Evolutionary conservation across 306 rosid species (phyloP).

Genomic region (Quercus mongolica): DNA sequence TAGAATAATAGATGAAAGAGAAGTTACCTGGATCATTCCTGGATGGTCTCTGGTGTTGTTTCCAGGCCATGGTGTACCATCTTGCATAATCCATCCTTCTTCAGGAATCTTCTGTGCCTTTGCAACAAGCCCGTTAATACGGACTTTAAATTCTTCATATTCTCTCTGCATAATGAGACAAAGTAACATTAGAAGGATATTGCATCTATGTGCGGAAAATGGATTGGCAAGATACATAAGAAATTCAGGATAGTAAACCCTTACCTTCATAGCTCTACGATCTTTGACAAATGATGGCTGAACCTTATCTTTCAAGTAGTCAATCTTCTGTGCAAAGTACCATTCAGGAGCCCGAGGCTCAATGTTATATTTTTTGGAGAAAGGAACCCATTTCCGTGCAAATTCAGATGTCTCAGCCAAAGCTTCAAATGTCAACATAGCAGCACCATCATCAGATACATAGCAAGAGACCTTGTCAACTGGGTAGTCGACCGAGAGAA

Average conservation of each 20-base stretch:
- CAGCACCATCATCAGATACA: constrained; percentile 96
- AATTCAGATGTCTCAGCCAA: constrained; percentile 91
- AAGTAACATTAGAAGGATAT: constrained; percentile 5
- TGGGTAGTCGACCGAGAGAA: constrained; percentile 95
- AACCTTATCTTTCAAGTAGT: constrained; percentile 94
- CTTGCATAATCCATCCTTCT: constrained; percentile 99
- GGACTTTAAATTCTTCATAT: constrained; percentile 93
- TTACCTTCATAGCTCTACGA: constrained; percentile 96
- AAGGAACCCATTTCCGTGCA: constrained; percentile 95
- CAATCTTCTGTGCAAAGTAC: constrained; percentile 93
- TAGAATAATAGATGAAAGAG: neutral
- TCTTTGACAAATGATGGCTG: constrained; percentile 93
- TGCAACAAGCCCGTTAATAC: constrained; percentile 76
- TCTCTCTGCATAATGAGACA: constrained; percentile 62
- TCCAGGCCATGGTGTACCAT: constrained; percentile 99
- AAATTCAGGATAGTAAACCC: constrained; percentile 7
- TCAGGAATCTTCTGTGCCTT: constrained; percentile 87
- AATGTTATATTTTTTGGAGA: constrained; percentile 68
- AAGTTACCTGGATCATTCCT: constrained; percentile 91
- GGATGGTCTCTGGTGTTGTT: constrained; percentile 98
- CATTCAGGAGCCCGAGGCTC: constrained; percentile 99
- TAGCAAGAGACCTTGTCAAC: constrained; percentile 98
- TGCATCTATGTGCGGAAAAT: neutral
- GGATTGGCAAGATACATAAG: neutral
- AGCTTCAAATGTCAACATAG: constrained; percentile 98